These are phyloP conservation scores for Mycena galopus DNA, from an alignment of 768 basidiomycete species.

Conservation along the genomic window DNA sequence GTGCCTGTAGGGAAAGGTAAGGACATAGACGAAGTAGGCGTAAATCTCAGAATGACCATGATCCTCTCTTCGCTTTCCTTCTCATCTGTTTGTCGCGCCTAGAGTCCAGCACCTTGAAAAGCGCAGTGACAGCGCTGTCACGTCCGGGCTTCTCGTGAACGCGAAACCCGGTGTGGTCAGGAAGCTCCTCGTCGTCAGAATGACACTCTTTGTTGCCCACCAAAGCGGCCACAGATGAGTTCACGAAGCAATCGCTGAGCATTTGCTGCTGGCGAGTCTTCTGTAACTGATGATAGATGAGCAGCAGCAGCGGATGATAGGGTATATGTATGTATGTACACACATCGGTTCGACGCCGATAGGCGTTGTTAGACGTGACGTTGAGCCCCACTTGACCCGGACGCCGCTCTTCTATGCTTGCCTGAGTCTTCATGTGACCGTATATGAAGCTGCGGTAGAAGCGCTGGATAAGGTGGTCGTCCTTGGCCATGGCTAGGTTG, in stretches of 20 bases:
- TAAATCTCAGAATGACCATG: neutral
- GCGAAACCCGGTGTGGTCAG: neutral
- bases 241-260: neutral
- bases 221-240: neutral
- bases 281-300: neutral
- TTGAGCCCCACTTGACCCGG: too few relatives aligned
- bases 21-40: neutral
- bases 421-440: neutral
- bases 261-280: neutral
- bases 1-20: neutral
- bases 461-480: neutral
- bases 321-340: neutral
- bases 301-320: neutral
- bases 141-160: slow-evolving; percentile 12
- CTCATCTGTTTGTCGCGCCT: too few relatives aligned
- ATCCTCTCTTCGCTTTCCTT: neutral
- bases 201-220: neutral
- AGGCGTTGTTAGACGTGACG: too few relatives aligned
- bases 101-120: neutral
- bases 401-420: too few relatives aligned
- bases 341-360: neutral
- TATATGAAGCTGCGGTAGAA: too few relatives aligned
- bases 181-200: slow-evolving; percentile 14
- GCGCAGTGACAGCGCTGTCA: neutral
- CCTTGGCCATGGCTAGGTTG: neutral